These are phyloP conservation scores for Mollisiaceae sp. DNA, from an alignment of 2,329 filamentous ascomycete species.

Conservation along the genomic window DNA sequence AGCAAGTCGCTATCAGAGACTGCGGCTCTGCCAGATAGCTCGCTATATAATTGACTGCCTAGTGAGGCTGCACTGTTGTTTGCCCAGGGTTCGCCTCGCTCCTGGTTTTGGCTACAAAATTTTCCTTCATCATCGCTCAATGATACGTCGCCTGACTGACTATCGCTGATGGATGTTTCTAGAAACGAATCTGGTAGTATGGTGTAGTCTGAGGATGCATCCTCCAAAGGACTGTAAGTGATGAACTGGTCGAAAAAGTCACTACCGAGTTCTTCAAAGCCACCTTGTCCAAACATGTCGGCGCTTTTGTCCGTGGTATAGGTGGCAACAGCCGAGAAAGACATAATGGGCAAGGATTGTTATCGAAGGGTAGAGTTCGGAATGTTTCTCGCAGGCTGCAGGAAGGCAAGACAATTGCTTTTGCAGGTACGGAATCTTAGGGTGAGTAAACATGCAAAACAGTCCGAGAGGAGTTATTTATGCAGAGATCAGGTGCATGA, in stretches of 20 bases:
- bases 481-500: constrained; percentile 32
- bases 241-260: constrained; percentile 69
- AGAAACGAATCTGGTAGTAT: constrained; percentile 53
- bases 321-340: constrained; percentile 32
- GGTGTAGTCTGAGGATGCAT: constrained; percentile 43
- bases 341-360: constrained; percentile 32
- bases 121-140: constrained; percentile 29
- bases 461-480: constrained; percentile 39
- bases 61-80: constrained; percentile 30
- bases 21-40: constrained; percentile 38
- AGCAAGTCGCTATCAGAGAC: constrained; percentile 42
- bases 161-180: constrained; percentile 53
- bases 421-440: constrained; percentile 34
- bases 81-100: constrained; percentile 30
- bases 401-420: constrained; percentile 29
- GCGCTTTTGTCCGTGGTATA: constrained; percentile 54
- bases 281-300: constrained; percentile 52
- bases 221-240: constrained; percentile 58
- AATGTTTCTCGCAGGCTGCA: constrained; percentile 23
- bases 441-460: constrained; percentile 34
- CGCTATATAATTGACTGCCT: constrained; percentile 36
- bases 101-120: constrained; percentile 16
- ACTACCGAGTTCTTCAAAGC: constrained; percentile 58
- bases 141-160: constrained; percentile 28
- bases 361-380: constrained; percentile 19